Evolutionary conservation across 2,329 filamentous ascomycete species (phyloP).

Genomic region (Septoria petroselini): DNA sequence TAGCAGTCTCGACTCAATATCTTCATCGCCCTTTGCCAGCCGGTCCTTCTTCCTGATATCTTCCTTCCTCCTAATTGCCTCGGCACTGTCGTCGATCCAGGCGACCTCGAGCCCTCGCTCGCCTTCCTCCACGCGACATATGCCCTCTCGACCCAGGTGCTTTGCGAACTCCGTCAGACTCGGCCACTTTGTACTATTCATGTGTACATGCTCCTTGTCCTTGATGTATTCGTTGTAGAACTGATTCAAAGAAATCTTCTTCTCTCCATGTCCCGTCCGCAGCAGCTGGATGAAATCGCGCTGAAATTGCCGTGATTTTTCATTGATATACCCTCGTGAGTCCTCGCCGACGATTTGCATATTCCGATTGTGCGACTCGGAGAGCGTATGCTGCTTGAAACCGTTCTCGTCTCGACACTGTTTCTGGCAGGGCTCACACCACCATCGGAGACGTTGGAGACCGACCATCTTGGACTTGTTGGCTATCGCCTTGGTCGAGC

Average conservation of each 20-base stretch:
- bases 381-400: constrained; percentile 77
- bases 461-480: constrained; percentile 87
- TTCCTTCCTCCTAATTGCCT: constrained; percentile 75
- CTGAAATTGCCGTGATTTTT: constrained; percentile 78
- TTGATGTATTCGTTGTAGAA: constrained; percentile 95
- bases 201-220: constrained; percentile 83
- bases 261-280: constrained; percentile 83
- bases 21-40: constrained; percentile 86
- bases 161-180: constrained; percentile 89
- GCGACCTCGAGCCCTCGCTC: constrained; percentile 81
- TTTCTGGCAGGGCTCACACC: constrained; percentile 75
- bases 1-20: constrained; percentile 79
- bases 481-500: constrained; percentile 82
- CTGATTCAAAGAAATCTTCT: constrained; percentile 80
- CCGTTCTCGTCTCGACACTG: constrained; percentile 83
- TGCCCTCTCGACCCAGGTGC: constrained; percentile 76
- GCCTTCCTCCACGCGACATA: constrained; percentile 86
- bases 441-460: constrained; percentile 80
- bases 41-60: constrained; percentile 78
- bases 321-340: constrained; percentile 75
- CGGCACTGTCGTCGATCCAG: constrained; percentile 90
- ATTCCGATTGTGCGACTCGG: constrained; percentile 82
- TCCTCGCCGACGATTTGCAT: constrained; percentile 87
- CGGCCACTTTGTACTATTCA: constrained; percentile 90
- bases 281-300: constrained; percentile 75